phyloP scores from a whole-genome alignment of 257 asterid species.

The Solanum verrucosum region DNA sequence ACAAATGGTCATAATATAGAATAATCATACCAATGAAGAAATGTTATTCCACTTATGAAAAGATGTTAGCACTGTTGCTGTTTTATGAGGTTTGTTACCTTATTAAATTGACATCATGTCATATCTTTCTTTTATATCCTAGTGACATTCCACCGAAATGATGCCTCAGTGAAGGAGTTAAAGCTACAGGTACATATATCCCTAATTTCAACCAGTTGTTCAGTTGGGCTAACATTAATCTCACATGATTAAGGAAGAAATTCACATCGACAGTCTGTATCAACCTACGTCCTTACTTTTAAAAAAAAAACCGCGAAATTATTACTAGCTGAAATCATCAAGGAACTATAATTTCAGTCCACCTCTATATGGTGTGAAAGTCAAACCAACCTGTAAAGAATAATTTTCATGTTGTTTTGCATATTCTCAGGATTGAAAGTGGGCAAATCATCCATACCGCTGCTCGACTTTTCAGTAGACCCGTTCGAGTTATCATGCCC shows the following conservation, averaged over 20 bases:
- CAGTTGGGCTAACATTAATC: background rate
- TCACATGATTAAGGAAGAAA: background rate
- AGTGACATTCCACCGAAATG: background rate
- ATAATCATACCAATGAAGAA: background rate
- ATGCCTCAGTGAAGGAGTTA: background rate
- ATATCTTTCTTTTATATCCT: background rate
- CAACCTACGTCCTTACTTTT: background rate
- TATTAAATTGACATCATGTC: background rate
- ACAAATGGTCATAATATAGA: background rate
- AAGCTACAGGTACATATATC: background rate
- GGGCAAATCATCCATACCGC: constrained; percentile 42
- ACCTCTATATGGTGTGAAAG: background rate
- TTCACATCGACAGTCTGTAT: background rate
- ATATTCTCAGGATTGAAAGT: constrained; percentile 64
- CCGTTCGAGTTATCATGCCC: constrained; percentile 37
- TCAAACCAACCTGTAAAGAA: constrained; percentile 51
- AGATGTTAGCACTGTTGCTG: background rate
- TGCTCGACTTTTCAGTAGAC: constrained; percentile 39
- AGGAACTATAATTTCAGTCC: background rate
- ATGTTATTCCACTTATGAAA: background rate
- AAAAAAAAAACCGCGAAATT: background rate
- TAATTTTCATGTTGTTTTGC: constrained; percentile 59
- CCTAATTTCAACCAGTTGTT: background rate
- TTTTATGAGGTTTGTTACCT: background rate
- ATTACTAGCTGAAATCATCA: background rate